Evolutionary conservation across 2,329 filamentous ascomycete species (phyloP), one percentile per base, ranked within the genome.

Genomic region (Aspergillus thermomutatus): DNA sequence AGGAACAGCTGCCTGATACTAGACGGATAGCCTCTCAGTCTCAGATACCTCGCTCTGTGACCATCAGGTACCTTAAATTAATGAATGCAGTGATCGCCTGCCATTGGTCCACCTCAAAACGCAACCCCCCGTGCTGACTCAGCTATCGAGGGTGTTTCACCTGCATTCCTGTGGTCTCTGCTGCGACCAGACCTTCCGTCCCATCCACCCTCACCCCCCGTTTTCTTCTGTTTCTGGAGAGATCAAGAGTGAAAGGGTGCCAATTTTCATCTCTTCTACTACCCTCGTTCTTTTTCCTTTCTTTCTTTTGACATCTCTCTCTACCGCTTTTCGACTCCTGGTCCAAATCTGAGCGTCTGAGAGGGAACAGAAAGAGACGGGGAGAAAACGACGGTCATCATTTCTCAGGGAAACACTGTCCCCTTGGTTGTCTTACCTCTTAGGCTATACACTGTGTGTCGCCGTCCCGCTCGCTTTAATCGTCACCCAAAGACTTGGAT

Each of bases 401-500:
- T 43, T 34, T 54, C 52, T 56, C 49, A 51, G 50, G 34, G 41
- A 53, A 53, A 52, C 45, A 26, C 47, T 25, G 21, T 52, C 53
- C 53, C 51, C 49, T 53, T 46, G 14, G 19, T 52, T 52, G 55
- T 58, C 37, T 51, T 55, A 50, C 56, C 53, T 53, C 60, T 61
- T 57, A 54, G 64, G 64, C 63, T 59, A 69, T 69, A 70, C 69
- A 45, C 41, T 45, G 68, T 65, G 63, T 66, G 66, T 72, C 63
- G 68, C 69, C 70, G 57, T 64, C 64, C 60, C 70, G 52, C 64
- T 72, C 70, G 63, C 65, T 71, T 63, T 58, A 52, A 17, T 14
- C 23, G 14, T 46, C 43, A 14, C 54, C 51, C 46, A 60, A 54
- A 57, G 54, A 47, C 56, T 52, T 60, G 53, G 31, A 40, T 57